A percentile compares a stretch with the other conserved stretches of the same genome.
phyloP scores from a whole-genome alignment of 179 eudicot species.

The Amaranthus tricolor region DNA sequence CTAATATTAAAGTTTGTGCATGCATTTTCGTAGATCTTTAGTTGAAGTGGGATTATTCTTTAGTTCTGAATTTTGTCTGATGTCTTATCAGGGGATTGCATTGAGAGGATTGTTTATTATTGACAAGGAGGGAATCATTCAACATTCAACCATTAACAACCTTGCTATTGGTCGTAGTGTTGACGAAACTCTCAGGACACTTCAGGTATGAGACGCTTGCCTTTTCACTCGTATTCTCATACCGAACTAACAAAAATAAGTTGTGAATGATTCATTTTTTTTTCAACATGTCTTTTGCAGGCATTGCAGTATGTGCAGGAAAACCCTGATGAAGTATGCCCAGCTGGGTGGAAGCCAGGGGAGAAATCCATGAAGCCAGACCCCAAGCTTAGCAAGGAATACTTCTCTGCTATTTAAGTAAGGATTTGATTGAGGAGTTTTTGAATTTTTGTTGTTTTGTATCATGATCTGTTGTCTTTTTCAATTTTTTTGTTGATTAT shows the following conservation, averaged over 20 bases:
- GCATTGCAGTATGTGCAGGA: constrained; percentile 94
- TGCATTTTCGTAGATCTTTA: not conserved
- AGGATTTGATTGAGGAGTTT: constrained; percentile 2
- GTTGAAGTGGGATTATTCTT: not conserved
- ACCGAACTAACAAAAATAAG: not conserved
- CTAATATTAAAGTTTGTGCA: not conserved
- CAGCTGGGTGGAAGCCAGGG: constrained; percentile 99
- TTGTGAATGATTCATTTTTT: not conserved
- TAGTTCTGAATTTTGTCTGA: not conserved
- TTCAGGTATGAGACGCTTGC: constrained; percentile 50
- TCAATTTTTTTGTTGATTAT: constrained; percentile 16
- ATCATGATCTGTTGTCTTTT: constrained; percentile 16
- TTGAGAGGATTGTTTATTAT: constrained; percentile 90
- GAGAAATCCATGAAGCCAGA: constrained; percentile 99
- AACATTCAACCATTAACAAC: constrained; percentile 91
- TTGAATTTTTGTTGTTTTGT: constrained; percentile 15
- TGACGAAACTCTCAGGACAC: constrained; percentile 87
- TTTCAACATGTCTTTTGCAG: constrained; percentile 37
- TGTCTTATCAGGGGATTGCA: constrained; percentile 66
- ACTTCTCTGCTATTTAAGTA: constrained; percentile 72
- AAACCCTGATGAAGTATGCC: constrained; percentile 97
- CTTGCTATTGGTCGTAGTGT: constrained; percentile 88
- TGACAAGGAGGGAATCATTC: constrained; percentile 96
- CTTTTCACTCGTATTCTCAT: too few species aligned
- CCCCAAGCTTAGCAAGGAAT: constrained; percentile 94